A percentile compares a stretch with the other conserved stretches of the same genome.
phyloP scores from a whole-genome alignment of 2,329 filamentous ascomycete genomes.

The Neurospora sp. region DNA sequence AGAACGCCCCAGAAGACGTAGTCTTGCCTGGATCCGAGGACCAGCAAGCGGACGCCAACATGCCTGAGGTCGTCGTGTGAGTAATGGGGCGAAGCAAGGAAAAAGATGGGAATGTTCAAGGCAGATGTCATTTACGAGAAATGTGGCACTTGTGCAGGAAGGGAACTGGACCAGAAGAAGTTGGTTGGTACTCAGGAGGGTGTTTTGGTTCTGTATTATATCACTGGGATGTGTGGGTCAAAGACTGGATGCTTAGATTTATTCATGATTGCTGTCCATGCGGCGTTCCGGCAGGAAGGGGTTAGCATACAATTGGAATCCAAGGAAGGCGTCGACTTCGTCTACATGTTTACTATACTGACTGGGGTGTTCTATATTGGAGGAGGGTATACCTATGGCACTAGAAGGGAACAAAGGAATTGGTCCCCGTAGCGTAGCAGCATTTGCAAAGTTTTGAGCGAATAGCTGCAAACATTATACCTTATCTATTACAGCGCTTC shows the following conservation, averaged over 20 bases:
- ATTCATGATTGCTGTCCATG: neutral
- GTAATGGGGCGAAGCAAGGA: neutral
- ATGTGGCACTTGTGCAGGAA: neutral
- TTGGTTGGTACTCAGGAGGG: conserved; percentile 1
- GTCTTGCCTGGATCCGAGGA: conserved; percentile 52
- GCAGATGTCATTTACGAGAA: neutral
- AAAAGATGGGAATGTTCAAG: neutral
- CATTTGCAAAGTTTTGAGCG: neutral
- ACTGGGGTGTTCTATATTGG: neutral
- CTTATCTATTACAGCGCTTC: neutral
- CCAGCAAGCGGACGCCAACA: conserved; percentile 9
- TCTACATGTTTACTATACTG: neutral
- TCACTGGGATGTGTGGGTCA: conserved; percentile 2
- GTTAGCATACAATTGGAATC: neutral
- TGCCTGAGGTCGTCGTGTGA: conserved; percentile 16
- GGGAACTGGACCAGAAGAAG: conserved; percentile 3
- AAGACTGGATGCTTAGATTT: conserved; percentile 1
- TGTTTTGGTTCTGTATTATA: conserved; percentile 12
- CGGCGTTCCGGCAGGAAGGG: neutral
- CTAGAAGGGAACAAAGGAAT: neutral
- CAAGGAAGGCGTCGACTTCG: neutral
- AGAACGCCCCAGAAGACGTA: conserved; percentile 58
- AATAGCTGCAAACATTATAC: neutral
- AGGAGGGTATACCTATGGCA: neutral
- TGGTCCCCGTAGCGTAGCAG: neutral